Base-by-base conservation (phyloP, 2,329 filamentous ascomycete genomes). In the Sarocladiaceae sp. region DNA sequence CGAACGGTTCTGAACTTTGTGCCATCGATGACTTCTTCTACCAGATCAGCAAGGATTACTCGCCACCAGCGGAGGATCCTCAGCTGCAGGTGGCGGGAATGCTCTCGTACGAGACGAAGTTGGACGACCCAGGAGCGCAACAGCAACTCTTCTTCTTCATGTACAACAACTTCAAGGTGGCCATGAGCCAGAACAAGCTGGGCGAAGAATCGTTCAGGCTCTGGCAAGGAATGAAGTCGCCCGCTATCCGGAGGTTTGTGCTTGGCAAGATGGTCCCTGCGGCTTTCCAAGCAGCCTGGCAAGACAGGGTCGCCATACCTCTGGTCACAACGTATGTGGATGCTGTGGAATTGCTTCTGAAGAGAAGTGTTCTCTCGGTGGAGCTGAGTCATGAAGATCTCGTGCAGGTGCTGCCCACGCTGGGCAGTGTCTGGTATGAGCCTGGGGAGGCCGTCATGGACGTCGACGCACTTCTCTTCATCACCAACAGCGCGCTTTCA, bases 121-220 rank as follows among this genome's bases (percentile, higher is more conserved):
- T 81, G 13, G 63, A 65, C 16, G 76, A 79, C 44, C 52, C 58
- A 2, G 67, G 64, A 23, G 70, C 69, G 3, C 58, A 59, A 5
- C 65, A 70, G 15, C 68, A 71, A 44, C 64, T 80, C 3, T 81
- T 80, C 53, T 73, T 73, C 55, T 75, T 77, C 46, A 62, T 81
- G 2, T 73, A 71, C 53, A 74, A 74, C 51, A 78, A 73, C 56
- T 77, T 78, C 55, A 78, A 78, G 53, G 60, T 72, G 43, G 72
- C 74, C 0, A 55, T 80, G 3, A 66, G 67, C 33, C 72, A 72
- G 46, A 63, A 69, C 45, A 68, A 64, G 42, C 61, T 79, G n/a
- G 54, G 54, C 5, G 65, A 70, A 5, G 72, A 79, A 52, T 58
- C 64, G 21, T 51, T 46, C 4, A 68, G 78, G 42, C 52, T 80